These are phyloP conservation scores for Anthracocystis setariae DNA, from an alignment of 1,284 basidiomycete genomes.

Conservation along the genomic window DNA sequence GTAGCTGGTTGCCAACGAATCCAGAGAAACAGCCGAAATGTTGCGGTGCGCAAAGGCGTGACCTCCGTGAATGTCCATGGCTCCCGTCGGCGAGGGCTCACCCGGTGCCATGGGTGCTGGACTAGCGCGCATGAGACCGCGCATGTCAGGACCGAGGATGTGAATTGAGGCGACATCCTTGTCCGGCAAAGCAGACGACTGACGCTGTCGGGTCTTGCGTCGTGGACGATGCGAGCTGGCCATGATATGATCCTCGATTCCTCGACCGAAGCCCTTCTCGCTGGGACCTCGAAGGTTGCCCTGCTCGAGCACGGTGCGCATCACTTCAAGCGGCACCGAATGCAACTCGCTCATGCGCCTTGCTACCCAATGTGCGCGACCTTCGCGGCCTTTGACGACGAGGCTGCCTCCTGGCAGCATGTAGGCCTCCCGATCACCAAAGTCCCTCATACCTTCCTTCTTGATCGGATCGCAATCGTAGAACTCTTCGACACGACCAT, in stretches of 20 bases:
- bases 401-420: constrained; percentile 46
- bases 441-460: constrained; percentile 59
- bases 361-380: constrained; percentile 63
- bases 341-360: constrained; percentile 66
- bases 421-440: constrained; percentile 51
- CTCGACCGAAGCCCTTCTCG: constrained; percentile 62
- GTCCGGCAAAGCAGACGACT: constrained; percentile 11
- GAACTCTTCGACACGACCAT: constrained; percentile 65
- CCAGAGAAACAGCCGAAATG: constrained; percentile 62
- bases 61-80: constrained; percentile 17
- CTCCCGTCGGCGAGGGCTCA: constrained; percentile 27
- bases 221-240: constrained; percentile 60
- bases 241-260: constrained; percentile 66
- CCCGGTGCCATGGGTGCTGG: constrained; percentile 45
- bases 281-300: constrained; percentile 59
- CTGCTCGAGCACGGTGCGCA: constrained; percentile 64
- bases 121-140: constrained; percentile 43
- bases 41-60: constrained; percentile 47
- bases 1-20: constrained; percentile 65
- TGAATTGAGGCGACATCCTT: constrained; percentile 25
- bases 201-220: constrained; percentile 38
- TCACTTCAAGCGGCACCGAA: constrained; percentile 65
- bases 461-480: constrained; percentile 64
- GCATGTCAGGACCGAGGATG: constrained; percentile 26
- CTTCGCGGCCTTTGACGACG: constrained; percentile 53